Conservation (phyloP, 2,329 filamentous ascomycete species). For the Calonectria montana region DNA sequence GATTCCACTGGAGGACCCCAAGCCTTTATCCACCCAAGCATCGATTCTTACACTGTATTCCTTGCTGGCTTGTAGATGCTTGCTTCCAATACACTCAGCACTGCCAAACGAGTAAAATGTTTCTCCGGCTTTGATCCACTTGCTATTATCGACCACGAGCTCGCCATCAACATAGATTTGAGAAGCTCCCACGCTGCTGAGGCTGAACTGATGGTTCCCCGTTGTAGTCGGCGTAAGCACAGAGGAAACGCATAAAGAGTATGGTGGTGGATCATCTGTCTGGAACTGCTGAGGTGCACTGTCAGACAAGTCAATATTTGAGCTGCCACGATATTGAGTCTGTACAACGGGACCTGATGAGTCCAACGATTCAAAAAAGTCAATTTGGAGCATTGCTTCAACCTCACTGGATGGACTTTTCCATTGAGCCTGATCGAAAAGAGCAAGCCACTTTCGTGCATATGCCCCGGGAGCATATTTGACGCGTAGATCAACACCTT, state of each 20-base stretch:
- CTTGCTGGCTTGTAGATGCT: not conserved
- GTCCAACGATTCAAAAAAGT: slow-evolving; percentile 10
- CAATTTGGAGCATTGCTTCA: not conserved
- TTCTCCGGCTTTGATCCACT: slow-evolving; percentile 6
- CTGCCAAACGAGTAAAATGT: slow-evolving; percentile 25
- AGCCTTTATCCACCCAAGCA: slow-evolving; percentile 6
- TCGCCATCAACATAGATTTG: slow-evolving; percentile 10
- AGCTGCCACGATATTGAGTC: slow-evolving; percentile 18
- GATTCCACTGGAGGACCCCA: not conserved
- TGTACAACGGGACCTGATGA: not conserved
- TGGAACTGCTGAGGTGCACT: slow-evolving; percentile 4
- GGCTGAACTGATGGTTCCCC: slow-evolving; percentile 6
- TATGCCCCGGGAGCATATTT: slow-evolving; percentile 8
- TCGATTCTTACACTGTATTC: not conserved
- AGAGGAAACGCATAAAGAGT: slow-evolving; percentile 15
- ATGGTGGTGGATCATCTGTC: slow-evolving; percentile 5
- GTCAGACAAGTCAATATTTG: slow-evolving; percentile 13
- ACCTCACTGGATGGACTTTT: not conserved
- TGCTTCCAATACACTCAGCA: not conserved
- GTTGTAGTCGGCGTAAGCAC: not conserved
- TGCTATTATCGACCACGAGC: slow-evolving; percentile 16
- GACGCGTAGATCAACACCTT: not conserved
- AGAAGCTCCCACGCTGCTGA: slow-evolving; percentile 17
- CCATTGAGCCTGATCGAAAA: slow-evolving; percentile 5
- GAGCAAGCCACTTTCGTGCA: slow-evolving; percentile 16